phyloP scores from a whole-genome alignment of 108 stramenopile species.

The Skeletonema marinoi region DNA sequence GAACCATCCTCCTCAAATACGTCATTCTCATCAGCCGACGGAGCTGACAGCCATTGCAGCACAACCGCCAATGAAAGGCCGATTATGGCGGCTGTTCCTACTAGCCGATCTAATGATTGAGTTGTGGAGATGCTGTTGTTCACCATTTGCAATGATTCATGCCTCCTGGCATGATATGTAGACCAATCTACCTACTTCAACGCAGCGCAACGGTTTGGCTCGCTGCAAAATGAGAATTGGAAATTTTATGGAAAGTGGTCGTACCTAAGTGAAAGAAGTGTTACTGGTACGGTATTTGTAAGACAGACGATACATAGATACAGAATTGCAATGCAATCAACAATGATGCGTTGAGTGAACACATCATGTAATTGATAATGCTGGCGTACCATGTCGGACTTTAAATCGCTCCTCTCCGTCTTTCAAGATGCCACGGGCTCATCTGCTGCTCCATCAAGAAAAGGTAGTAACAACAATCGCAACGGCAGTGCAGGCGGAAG shows the following conservation, averaged over 20 bases:
- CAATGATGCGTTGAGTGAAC: not conserved
- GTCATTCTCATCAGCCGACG: not conserved
- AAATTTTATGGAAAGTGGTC: too few species aligned
- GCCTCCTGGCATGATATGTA: too few species aligned
- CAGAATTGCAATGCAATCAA: not conserved
- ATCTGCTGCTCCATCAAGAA: not conserved
- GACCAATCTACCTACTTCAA: too few species aligned
- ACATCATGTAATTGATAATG: too few species aligned
- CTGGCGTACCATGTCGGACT: constrained; percentile 11
- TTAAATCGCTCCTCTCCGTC: constrained; percentile 49
- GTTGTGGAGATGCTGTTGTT: constrained; percentile 23
- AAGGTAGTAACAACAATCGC: not conserved
- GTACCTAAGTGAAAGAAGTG: too few species aligned
- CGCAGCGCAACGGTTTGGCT: too few species aligned
- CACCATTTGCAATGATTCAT: not conserved
- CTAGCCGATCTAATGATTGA: constrained; percentile 44
- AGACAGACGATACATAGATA: too few species aligned
- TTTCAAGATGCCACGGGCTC: constrained; percentile 46
- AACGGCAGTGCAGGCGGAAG: not conserved
- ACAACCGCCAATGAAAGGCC: constrained; percentile 30
- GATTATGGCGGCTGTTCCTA: constrained; percentile 35
- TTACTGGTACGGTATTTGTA: too few species aligned
- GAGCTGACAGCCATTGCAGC: not conserved
- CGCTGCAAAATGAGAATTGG: too few species aligned
- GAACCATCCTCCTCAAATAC: not conserved